phyloP scores from a whole-genome alignment of 2,329 filamentous ascomycete genomes.

The Penicillium sclerotigenum region DNA sequence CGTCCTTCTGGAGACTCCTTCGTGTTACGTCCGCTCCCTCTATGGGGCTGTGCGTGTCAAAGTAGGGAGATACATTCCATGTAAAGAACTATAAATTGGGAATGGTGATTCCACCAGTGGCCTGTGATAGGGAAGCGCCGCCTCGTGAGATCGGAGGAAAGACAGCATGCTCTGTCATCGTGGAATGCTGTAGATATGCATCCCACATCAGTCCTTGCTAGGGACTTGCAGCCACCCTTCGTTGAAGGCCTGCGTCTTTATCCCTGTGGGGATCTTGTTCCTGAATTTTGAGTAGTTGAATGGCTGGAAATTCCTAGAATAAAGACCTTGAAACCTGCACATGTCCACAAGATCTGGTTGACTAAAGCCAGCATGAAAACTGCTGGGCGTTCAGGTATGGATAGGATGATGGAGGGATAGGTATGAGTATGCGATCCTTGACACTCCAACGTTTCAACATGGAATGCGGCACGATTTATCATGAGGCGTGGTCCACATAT shows the following conservation, averaged over 20 bases:
- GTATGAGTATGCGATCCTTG: not conserved
- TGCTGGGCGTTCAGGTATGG: not conserved
- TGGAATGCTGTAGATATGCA: not conserved
- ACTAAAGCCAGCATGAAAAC: not conserved
- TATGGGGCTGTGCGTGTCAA: constrained; percentile 44
- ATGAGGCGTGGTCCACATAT: not conserved
- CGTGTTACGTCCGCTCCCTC: constrained; percentile 43
- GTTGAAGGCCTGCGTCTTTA: not conserved
- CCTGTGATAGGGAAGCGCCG: not conserved
- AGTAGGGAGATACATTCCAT: constrained; percentile 43
- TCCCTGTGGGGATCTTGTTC: not conserved
- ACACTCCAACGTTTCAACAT: not conserved
- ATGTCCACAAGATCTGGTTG: not conserved
- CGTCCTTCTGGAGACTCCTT: constrained; percentile 35
- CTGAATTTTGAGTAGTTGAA: not conserved
- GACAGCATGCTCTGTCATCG: not conserved
- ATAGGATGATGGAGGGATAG: not conserved
- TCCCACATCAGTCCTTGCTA: not conserved
- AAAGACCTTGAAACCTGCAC: not conserved
- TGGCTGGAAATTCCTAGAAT: not conserved
- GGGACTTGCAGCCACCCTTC: not conserved
- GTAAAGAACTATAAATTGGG: not conserved
- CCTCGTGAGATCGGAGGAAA: not conserved
- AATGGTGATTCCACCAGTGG: not conserved
- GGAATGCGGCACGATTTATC: constrained; percentile 8